A percentile compares a stretch with the other conserved stretches of the same genome.
phyloP scores from a whole-genome alignment of 208 protist species.

The Leishmania gerbilli region DNA sequence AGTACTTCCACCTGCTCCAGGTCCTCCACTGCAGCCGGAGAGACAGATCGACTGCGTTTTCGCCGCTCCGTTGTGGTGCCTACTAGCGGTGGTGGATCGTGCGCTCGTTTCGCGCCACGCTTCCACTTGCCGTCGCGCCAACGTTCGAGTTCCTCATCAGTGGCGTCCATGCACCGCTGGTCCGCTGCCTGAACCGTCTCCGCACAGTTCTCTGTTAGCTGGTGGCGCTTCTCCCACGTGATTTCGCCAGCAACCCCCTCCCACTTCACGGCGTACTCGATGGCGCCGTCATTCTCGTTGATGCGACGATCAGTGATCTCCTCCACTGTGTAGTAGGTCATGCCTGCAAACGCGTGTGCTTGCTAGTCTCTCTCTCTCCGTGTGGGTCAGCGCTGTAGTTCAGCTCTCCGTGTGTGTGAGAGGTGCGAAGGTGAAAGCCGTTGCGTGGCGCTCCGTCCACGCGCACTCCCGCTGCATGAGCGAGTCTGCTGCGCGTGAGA shows the following conservation, averaged over 20 bases:
- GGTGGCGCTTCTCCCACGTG: slow-evolving; percentile 68
- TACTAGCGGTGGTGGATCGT: neutral
- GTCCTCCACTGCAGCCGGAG: neutral
- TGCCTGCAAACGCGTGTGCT: slow-evolving; percentile 1
- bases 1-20: slow-evolving; percentile 14
- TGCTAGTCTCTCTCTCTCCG: neutral
- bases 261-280: slow-evolving; percentile 75
- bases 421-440: neutral
- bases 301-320: slow-evolving; percentile 48
- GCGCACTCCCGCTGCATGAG: neutral
- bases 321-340: slow-evolving; percentile 51
- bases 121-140: slow-evolving; percentile 31
- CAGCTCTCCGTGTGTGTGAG: neutral
- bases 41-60: slow-evolving; percentile 25
- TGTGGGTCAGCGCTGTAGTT: neutral
- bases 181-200: slow-evolving; percentile 47
- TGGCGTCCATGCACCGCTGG: slow-evolving; percentile 40
- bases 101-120: neutral
- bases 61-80: slow-evolving; percentile 6
- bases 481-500: neutral
- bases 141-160: slow-evolving; percentile 27
- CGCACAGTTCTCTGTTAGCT: slow-evolving; percentile 40
- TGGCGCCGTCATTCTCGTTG: slow-evolving; percentile 40
- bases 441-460: neutral
- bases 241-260: slow-evolving; percentile 28